phyloP scores from a whole-genome alignment of 768 basidiomycete species.

The Amanita fuliginea region DNA sequence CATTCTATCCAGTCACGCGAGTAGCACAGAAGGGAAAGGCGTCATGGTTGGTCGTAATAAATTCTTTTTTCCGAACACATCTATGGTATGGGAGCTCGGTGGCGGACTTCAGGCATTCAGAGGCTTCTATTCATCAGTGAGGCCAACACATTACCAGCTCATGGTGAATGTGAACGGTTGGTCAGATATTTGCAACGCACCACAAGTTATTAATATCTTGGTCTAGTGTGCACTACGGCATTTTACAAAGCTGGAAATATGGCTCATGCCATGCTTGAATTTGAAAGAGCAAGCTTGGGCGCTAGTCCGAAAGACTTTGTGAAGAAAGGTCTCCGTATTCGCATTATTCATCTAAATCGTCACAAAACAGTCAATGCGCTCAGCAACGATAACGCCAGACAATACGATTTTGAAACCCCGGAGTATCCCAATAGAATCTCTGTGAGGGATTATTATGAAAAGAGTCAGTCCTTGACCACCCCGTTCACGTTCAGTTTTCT shows the following conservation, averaged over 20 bases:
- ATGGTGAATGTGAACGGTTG: constrained; percentile 57
- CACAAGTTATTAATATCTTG: background rate
- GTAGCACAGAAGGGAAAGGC: constrained; percentile 41
- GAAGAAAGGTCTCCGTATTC: constrained; percentile 45
- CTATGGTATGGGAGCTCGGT: constrained; percentile 43
- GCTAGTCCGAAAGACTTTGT: constrained; percentile 53
- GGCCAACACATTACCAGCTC: constrained; percentile 42
- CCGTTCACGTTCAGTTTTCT: constrained; percentile 1
- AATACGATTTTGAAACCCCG: constrained; percentile 42
- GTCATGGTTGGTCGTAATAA: constrained; percentile 57
- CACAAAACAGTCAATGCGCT: constrained; percentile 54
- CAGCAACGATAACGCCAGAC: constrained; percentile 32
- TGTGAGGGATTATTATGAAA: constrained; percentile 58
- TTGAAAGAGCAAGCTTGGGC: constrained; percentile 42
- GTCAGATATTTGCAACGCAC: constrained; percentile 14
- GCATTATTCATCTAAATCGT: background rate
- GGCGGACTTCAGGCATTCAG: constrained; percentile 45
- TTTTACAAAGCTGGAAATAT: constrained; percentile 57
- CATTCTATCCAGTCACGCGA: constrained; percentile 45
- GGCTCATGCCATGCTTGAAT: constrained; percentile 47
- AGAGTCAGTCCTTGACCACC: constrained; percentile 38
- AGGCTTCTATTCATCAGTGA: constrained; percentile 52
- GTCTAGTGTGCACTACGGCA: constrained; percentile 43
- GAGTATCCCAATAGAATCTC: constrained; percentile 42
- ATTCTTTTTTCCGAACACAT: constrained; percentile 45